phyloP scores from a whole-genome alignment of 805 yeast genomes.

The Wickerhamomyces queroliae region DNA sequence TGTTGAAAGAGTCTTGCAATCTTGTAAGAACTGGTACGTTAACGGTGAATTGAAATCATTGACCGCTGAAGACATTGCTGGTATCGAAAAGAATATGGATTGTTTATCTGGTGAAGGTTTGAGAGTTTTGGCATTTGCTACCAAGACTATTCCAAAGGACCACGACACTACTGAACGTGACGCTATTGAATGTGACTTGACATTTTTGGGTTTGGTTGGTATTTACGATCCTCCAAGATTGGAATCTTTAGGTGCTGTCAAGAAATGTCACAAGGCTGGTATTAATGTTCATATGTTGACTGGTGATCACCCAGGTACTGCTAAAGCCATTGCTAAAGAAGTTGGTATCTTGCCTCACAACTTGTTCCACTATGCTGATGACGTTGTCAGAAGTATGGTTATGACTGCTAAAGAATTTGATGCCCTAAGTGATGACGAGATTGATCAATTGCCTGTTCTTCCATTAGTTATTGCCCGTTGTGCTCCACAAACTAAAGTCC shows the following conservation, averaged over 20 bases:
- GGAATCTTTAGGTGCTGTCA: conserved; percentile 62
- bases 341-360: conserved; percentile 70
- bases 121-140: conserved; percentile 69
- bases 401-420: conserved; percentile 76
- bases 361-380: conserved; percentile 47
- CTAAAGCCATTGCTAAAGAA: conserved; percentile 73
- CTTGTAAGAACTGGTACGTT: conserved; percentile 49
- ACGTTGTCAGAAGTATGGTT: conserved; percentile 58
- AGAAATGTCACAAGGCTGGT: conserved; percentile 66
- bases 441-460: conserved; percentile 58
- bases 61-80: conserved; percentile 31
- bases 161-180: conserved; percentile 31
- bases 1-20: conserved; percentile 57
- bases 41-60: conserved; percentile 28
- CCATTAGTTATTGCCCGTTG: conserved; percentile 80
- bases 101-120: conserved; percentile 59
- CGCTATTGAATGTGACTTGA: conserved; percentile 44
- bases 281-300: conserved; percentile 78
- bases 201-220: conserved; percentile 65
- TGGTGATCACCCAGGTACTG: conserved; percentile 78
- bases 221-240: conserved; percentile 77
- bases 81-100: conserved; percentile 51
- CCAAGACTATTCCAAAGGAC: conserved; percentile 29
- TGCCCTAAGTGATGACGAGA: conserved; percentile 48
- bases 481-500: conserved; percentile 77